These are phyloP conservation scores for Gamarada debralockiae DNA, from an alignment of 495 filamentous ascomycete genomes.

Conservation along the genomic window DNA sequence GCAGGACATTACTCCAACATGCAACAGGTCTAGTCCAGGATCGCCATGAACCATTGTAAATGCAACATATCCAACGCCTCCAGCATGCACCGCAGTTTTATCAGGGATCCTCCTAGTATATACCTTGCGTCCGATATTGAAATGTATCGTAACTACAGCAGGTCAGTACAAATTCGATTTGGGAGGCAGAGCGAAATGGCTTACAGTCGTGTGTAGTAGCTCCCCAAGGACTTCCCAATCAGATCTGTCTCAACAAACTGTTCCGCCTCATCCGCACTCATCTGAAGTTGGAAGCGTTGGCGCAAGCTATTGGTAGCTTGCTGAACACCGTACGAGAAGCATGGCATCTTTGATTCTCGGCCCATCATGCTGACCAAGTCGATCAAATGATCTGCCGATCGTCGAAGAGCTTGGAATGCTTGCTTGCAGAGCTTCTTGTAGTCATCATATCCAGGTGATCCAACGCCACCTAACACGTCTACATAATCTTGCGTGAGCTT, in stretches of 20 bases:
- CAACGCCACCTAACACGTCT: slow-evolving; percentile 66
- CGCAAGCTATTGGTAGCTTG: slow-evolving; percentile 59
- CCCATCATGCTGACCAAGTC: slow-evolving; percentile 76
- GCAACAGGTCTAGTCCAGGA: background rate
- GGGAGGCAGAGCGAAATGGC: slow-evolving; percentile 21
- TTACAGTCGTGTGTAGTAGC: slow-evolving; percentile 73
- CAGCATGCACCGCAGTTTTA: slow-evolving; percentile 3
- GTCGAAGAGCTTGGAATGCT: slow-evolving; percentile 69
- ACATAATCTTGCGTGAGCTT: slow-evolving; percentile 77
- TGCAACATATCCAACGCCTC: slow-evolving; percentile 26
- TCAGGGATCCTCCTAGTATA: slow-evolving; percentile 46
- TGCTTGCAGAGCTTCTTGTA: slow-evolving; percentile 70
- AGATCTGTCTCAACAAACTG: slow-evolving; percentile 68
- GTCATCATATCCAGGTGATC: slow-evolving; percentile 56
- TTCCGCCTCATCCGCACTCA: slow-evolving; percentile 70
- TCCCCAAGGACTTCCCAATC: slow-evolving; percentile 65
- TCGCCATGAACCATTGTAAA: slow-evolving; percentile 19
- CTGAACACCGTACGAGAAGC: slow-evolving; percentile 59
- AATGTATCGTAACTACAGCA: slow-evolving; percentile 66
- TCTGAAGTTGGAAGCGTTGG: slow-evolving; percentile 66
- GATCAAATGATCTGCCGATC: slow-evolving; percentile 67
- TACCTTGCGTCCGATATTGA: slow-evolving; percentile 75
- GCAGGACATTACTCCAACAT: too few relatives aligned
- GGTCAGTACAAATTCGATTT: background rate
- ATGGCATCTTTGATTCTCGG: slow-evolving; percentile 70